Evolutionary conservation across 2,329 filamentous ascomycete genomes (phyloP).

Genomic region (Penicillium sp.): DNA sequence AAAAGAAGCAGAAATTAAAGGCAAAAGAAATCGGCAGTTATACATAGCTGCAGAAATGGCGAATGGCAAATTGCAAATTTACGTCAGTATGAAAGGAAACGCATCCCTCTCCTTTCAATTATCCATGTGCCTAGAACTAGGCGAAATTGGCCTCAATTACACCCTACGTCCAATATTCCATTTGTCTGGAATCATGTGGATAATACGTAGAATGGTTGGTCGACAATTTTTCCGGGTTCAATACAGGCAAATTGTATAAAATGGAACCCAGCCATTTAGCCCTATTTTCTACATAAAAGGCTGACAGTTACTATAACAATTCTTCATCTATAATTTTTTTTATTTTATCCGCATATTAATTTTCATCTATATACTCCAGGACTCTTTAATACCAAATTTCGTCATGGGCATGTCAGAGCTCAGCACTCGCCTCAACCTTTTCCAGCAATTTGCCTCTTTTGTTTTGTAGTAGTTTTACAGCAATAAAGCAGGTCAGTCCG

Average conservation of each 20-base stretch:
- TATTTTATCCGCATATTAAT: not conserved
- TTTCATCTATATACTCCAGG: not conserved
- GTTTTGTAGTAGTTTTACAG: slow-evolving; percentile 6
- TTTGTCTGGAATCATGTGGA: not conserved
- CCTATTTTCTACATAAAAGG: not conserved
- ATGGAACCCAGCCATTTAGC: not conserved
- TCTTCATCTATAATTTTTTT: not conserved
- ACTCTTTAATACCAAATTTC: not conserved
- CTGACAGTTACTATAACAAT: not conserved
- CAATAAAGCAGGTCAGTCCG: slow-evolving; percentile 14
- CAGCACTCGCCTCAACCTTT: not conserved
- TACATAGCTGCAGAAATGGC: slow-evolving; percentile 15
- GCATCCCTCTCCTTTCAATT: not conserved
- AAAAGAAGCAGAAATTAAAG: not conserved
- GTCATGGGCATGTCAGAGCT: slow-evolving; percentile 10
- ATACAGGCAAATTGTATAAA: not conserved
- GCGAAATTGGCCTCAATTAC: not conserved
- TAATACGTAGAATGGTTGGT: not conserved
- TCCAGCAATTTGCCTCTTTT: slow-evolving; percentile 1
- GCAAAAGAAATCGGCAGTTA: not conserved
- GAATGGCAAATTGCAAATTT: slow-evolving; percentile 12
- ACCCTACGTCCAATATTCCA: not conserved
- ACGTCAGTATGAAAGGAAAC: slow-evolving; percentile 19
- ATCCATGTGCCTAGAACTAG: not conserved
- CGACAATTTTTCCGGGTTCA: not conserved